Conservation (phyloP, 352 stramenopile genomes). For the Aphanomyces invadans region DNA sequence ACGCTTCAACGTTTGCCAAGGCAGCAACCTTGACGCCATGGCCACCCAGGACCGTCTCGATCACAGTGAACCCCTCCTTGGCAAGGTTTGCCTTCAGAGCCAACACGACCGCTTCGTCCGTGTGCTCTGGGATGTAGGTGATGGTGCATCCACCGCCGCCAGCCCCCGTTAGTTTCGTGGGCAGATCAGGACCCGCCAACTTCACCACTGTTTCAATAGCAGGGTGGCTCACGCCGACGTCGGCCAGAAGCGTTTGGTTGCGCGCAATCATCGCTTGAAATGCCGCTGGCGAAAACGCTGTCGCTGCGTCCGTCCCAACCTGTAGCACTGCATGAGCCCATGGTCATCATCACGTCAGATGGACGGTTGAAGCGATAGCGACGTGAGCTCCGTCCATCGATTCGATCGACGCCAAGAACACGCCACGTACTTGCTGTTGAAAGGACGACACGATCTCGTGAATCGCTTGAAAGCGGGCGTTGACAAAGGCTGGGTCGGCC, state of each 20-base stretch:
- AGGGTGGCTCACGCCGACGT: constrained; percentile 74
- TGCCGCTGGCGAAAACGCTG: constrained; percentile 33
- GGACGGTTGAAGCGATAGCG: too few relatives aligned
- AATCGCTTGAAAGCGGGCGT: constrained; percentile 70
- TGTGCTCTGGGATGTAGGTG: constrained; percentile 49
- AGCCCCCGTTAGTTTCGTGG: constrained; percentile 88
- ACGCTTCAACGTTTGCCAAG: not conserved
- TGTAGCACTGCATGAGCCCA: too few relatives aligned
- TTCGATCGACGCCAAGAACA: not conserved
- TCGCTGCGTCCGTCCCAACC: not conserved
- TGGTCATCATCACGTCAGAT: too few relatives aligned
- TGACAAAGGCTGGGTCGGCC: constrained; percentile 33
- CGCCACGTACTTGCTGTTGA: constrained; percentile 28
- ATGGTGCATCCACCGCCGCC: constrained; percentile 82
- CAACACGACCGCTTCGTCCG: constrained; percentile 35
- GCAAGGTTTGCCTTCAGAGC: constrained; percentile 46
- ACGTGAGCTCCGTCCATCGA: too few relatives aligned
- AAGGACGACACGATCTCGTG: constrained; percentile 65
- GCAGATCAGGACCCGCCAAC: constrained; percentile 42
- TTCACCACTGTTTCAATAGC: constrained; percentile 74
- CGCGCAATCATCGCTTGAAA: constrained; percentile 44
- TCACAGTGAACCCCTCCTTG: constrained; percentile 43
- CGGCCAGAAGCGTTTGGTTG: constrained; percentile 75
- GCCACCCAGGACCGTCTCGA: constrained; percentile 50
- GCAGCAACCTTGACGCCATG: constrained; percentile 31